Evolutionary conservation across 2,329 filamentous ascomycete species (phyloP).

Genomic region (Fusarium sp.): DNA sequence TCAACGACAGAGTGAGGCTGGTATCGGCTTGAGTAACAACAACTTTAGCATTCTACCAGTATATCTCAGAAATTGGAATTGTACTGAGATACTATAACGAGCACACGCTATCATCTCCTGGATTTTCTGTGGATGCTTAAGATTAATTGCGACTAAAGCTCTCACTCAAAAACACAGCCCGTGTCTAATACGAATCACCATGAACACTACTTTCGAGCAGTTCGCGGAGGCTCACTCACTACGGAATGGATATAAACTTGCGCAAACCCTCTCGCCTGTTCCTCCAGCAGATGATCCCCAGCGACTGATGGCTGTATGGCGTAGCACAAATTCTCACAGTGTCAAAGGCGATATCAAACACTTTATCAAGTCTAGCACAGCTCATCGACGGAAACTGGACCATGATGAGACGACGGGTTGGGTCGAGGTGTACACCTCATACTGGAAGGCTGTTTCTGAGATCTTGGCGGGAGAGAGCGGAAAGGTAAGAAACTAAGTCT

Average conservation of each 20-base stretch:
- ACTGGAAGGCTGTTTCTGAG: slow-evolving; percentile 85
- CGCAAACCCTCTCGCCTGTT: slow-evolving; percentile 79
- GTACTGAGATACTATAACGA: neutral
- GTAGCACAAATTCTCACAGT: slow-evolving; percentile 75
- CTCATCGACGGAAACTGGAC: slow-evolving; percentile 65
- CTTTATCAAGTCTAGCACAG: slow-evolving; percentile 73
- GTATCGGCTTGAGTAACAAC: slow-evolving; percentile 20
- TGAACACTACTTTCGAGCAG: slow-evolving; percentile 80
- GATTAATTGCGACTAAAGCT: neutral
- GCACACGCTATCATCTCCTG: neutral
- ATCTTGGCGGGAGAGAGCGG: slow-evolving; percentile 68
- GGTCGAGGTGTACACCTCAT: slow-evolving; percentile 84
- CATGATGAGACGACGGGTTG: slow-evolving; percentile 81
- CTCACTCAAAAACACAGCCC: slow-evolving; percentile 7
- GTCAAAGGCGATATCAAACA: slow-evolving; percentile 78
- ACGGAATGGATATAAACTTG: slow-evolving; percentile 78
- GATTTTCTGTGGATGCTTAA: neutral
- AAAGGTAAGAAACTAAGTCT: slow-evolving; percentile 49
- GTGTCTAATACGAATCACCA: slow-evolving; percentile 53
- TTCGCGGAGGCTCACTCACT: slow-evolving; percentile 76
- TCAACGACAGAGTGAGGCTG: slow-evolving; percentile 30
- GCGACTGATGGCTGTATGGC: slow-evolving; percentile 76
- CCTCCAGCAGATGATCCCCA: slow-evolving; percentile 71
- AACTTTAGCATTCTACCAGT: slow-evolving; percentile 13
- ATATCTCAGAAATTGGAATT: neutral